Conservation (phyloP, 2,329 filamentous ascomycete species). For the Zymoseptoria brevis region DNA sequence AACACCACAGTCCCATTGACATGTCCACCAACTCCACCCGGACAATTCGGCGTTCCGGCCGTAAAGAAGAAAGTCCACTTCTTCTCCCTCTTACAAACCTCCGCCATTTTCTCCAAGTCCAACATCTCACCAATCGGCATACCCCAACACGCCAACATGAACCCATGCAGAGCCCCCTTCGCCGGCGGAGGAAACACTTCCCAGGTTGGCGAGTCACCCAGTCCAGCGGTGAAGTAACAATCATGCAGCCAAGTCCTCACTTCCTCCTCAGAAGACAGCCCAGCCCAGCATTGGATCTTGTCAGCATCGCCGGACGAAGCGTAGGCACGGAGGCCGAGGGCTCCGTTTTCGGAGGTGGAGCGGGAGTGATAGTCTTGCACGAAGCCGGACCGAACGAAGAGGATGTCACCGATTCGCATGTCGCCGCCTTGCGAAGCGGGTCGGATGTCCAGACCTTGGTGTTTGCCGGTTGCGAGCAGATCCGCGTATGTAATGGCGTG, state of each 20-base stretch:
- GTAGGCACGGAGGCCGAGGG: conserved; percentile 38
- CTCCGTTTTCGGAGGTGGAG: conserved; percentile 26
- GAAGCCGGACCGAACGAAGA: conserved; percentile 58
- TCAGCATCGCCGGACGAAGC: conserved; percentile 34
- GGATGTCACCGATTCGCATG: conserved; percentile 54
- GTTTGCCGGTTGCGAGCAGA: conserved; percentile 50
- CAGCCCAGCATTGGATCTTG: conserved; percentile 36
- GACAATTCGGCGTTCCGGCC: conserved; percentile 52
- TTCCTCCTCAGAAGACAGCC: conserved; percentile 46
- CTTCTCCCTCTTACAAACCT: conserved; percentile 47
- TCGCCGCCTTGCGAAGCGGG: conserved; percentile 47
- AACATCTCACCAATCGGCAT: conserved; percentile 50
- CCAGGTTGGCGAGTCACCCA: conserved; percentile 55
- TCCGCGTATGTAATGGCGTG: conserved; percentile 37
- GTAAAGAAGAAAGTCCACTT: conserved; percentile 57
- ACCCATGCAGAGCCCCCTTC: conserved; percentile 40
- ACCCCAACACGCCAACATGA: conserved; percentile 45
- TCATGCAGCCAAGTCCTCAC: conserved; percentile 62
- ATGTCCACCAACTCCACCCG: conserved; percentile 41
- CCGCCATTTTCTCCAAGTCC: conserved; percentile 47
- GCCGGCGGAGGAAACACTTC: conserved; percentile 51
- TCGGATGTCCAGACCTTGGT: conserved; percentile 55
- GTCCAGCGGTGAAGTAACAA: conserved; percentile 58
- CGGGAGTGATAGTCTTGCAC: conserved; percentile 48
- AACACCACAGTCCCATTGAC: conserved; percentile 38